Evolutionary conservation across 257 asterid species (phyloP), one percentile per base, ranked within the genome.

Genomic region (Plectranthus barbatus): DNA sequence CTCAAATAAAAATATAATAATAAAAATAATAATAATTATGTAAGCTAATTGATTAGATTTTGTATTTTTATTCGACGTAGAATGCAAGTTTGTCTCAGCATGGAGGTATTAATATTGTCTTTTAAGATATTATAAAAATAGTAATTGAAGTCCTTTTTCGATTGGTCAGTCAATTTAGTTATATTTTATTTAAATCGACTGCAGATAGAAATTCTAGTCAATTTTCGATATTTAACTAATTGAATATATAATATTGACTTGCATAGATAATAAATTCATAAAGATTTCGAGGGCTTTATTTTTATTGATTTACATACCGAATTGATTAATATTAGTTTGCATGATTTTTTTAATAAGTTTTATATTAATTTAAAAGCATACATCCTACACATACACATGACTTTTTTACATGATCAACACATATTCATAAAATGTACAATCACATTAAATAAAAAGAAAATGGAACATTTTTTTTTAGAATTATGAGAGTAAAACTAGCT

Each of bases 151-250:
- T 41, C 63, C 1, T 44, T 53, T 66, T 53, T 46, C 29, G 4
- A 66, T 66, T 42, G 37, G 56, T 54, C 10, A 51, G 34, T 26
- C 47, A 66, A 31, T 66, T 54, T 26, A 40, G 45, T 52, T 52
- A 53, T 29, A 42, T 26, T 53, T 40, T 15, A 37, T 19, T 51
- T 39, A 26, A 49, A 49, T 63, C 39, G 36, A 36, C 13, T 61
- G 10, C 4, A 29, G 9, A 20, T 52, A n/a, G n/a, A n/a, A n/a
- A 36, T 19, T 21, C 18, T 18, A 19, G 37, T 48, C 37, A 62
- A 29, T 34, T 13, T 34, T 6, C 9, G 5, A 17, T 26, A 11
- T 42, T 40, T 56, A 57, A 19, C 37, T 9, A 19, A 13, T 49
- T 49, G 18, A 37, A 19, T n/a, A n/a, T n/a, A n/a, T 56, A 36